Conservation (phyloP, 768 basidiomycete genomes). For the Boletellus sp. region DNA sequence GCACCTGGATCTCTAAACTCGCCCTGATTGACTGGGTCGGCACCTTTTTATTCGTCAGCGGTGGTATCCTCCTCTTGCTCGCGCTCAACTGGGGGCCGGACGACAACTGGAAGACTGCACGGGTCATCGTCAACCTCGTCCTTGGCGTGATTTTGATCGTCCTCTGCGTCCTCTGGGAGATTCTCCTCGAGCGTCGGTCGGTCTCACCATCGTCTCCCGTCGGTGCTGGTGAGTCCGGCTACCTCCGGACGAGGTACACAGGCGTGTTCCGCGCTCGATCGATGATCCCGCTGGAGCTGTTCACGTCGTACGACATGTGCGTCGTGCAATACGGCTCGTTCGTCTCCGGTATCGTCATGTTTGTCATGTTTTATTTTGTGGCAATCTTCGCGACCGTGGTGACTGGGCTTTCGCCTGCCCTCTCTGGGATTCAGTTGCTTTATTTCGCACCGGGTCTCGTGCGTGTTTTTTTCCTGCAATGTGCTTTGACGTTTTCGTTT, state of each 20-base stretch:
- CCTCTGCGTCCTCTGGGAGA: constrained; percentile 42
- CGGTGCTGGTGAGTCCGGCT: background rate
- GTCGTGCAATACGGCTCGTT: constrained; percentile 37
- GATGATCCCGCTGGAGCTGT: constrained; percentile 46
- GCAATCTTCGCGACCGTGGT: constrained; percentile 50
- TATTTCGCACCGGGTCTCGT: constrained; percentile 51
- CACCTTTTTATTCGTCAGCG: constrained; percentile 39
- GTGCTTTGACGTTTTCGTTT: background rate
- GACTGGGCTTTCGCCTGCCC: constrained; percentile 35
- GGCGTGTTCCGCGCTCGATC: constrained; percentile 33
- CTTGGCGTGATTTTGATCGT: constrained; percentile 42
- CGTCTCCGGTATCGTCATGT: constrained; percentile 44
- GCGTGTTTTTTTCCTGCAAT: constrained; percentile 7
- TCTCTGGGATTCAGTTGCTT: constrained; percentile 47
- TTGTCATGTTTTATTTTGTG: constrained; percentile 54
- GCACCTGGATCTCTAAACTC: constrained; percentile 29
- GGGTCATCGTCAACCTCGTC: constrained; percentile 46
- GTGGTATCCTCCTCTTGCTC: constrained; percentile 45
- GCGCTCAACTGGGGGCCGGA: constrained; percentile 51
- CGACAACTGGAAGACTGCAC: constrained; percentile 38
- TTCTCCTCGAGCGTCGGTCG: constrained; percentile 32
- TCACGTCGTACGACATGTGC: constrained; percentile 41
- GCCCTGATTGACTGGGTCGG: constrained; percentile 47
- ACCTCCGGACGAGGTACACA: constrained; percentile 3
- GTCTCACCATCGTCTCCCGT: background rate